phyloP scores from a whole-genome alignment of 306 rosid genomes.

The Malus sieversii region DNA sequence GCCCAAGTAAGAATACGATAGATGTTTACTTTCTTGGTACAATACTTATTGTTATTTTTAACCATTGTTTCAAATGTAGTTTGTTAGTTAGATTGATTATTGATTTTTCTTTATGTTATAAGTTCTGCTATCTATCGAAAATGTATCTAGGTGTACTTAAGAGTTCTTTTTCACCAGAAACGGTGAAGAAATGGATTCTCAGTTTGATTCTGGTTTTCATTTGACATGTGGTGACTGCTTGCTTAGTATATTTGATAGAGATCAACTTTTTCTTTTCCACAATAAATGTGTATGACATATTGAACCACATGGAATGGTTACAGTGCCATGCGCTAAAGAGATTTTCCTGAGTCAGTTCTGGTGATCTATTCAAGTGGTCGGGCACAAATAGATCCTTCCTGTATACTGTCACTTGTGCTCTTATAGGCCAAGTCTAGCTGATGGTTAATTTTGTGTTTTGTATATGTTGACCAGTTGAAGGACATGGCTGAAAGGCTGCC shows the following conservation, averaged over 20 bases:
- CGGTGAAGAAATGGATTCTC: background rate
- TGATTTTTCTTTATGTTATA: background rate
- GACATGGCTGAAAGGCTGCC: slow-evolving; percentile 99
- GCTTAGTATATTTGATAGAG: background rate
- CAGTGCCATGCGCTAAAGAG: background rate
- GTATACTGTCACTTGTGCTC: background rate
- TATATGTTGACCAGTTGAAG: slow-evolving; percentile 57
- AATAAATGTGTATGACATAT: background rate
- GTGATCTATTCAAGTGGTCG: background rate
- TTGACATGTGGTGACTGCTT: background rate
- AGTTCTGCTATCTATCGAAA: background rate
- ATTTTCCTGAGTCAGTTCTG: background rate
- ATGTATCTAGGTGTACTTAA: background rate
- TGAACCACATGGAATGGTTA: background rate
- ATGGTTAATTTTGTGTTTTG: slow-evolving; percentile 1
- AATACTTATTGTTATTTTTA: background rate
- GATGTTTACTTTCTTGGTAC: background rate
- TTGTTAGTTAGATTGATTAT: background rate
- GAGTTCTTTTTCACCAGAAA: background rate
- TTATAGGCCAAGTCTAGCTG: background rate
- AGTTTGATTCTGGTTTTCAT: background rate
- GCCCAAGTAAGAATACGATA: slow-evolving; percentile 59
- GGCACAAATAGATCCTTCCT: background rate
- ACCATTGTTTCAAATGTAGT: background rate
- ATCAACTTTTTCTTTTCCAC: background rate